Evolutionary conservation across 2,329 filamentous ascomycete species (phyloP).

Genomic region (Fusarium liriodendri): DNA sequence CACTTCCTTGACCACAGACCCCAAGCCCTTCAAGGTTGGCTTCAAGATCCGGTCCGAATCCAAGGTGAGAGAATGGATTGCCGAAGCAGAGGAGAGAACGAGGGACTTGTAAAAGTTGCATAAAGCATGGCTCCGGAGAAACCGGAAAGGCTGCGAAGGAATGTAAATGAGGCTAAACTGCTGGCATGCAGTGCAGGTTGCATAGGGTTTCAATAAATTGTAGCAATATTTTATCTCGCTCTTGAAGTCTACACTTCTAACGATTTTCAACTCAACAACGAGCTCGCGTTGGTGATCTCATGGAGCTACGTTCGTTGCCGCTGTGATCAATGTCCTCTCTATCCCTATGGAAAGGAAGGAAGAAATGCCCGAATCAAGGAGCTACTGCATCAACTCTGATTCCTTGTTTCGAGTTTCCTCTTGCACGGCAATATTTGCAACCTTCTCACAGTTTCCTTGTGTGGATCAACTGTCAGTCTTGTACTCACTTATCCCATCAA

Average conservation of each 20-base stretch:
- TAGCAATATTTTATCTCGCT: neutral
- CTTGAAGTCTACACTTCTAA: neutral
- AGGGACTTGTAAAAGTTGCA: slow-evolving; percentile 47
- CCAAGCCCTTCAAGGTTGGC: slow-evolving; percentile 68
- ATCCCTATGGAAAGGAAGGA: neutral
- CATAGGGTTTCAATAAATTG: neutral
- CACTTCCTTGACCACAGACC: slow-evolving; percentile 70
- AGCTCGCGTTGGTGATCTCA: neutral
- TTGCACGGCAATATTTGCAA: neutral
- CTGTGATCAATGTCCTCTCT: neutral
- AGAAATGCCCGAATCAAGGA: neutral
- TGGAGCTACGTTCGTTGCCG: neutral
- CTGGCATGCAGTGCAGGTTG: neutral
- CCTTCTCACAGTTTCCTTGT: neutral
- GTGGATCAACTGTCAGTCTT: neutral
- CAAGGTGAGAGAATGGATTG: slow-evolving; percentile 63
- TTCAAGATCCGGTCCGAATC: slow-evolving; percentile 56
- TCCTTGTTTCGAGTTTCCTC: neutral
- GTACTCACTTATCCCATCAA: too few relatives aligned
- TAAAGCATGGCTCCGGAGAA: neutral
- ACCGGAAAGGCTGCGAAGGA: neutral
- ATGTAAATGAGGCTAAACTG: neutral
- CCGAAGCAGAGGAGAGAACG: slow-evolving; percentile 62
- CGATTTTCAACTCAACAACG: neutral
- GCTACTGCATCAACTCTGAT: neutral